These are phyloP conservation scores for Kluyveromyces nonfermentans DNA, from an alignment of 805 yeast genomes.

Conservation along the genomic window DNA sequence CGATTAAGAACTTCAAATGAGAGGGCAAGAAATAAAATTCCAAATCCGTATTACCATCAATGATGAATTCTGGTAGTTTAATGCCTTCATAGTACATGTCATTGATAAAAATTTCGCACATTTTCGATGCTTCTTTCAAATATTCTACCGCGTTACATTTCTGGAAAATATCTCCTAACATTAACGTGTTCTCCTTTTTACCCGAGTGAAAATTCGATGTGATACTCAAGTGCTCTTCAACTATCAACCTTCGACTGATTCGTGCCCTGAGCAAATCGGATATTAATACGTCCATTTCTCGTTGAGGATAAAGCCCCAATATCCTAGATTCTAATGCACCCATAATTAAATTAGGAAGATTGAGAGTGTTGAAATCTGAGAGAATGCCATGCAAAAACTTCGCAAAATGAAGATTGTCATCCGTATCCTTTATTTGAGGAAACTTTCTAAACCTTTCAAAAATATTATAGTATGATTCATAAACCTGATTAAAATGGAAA, in stretches of 20 bases:
- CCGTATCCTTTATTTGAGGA: slow-evolving; percentile 54
- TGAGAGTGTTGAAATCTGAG: slow-evolving; percentile 66
- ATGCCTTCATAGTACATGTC: slow-evolving; percentile 43
- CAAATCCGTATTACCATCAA: slow-evolving; percentile 64
- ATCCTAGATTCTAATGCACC: slow-evolving; percentile 81
- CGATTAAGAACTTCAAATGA: slow-evolving; percentile 77
- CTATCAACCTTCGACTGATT: slow-evolving; percentile 80
- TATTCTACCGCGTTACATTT: slow-evolving; percentile 67
- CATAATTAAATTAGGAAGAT: slow-evolving; percentile 84
- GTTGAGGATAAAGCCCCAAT: slow-evolving; percentile 45
- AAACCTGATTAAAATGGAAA: slow-evolving; percentile 76
- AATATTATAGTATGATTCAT: slow-evolving; percentile 80
- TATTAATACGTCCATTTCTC: slow-evolving; percentile 61
- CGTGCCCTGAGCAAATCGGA: slow-evolving; percentile 74
- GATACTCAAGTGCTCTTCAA: slow-evolving; percentile 82
- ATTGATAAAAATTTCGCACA: slow-evolving; percentile 43
- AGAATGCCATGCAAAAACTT: slow-evolving; percentile 51
- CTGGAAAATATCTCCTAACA: slow-evolving; percentile 73
- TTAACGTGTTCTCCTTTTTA: slow-evolving; percentile 35
- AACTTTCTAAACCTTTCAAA: slow-evolving; percentile 77
- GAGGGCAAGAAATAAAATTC: slow-evolving; percentile 76
- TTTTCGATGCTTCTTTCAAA: slow-evolving; percentile 44
- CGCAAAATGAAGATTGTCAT: slow-evolving; percentile 72
- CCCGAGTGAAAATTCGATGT: slow-evolving; percentile 51
- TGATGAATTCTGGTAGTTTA: slow-evolving; percentile 59